Conservation (phyloP, 2,329 filamentous ascomycete genomes). For the Sclerotinia minor region DNA sequence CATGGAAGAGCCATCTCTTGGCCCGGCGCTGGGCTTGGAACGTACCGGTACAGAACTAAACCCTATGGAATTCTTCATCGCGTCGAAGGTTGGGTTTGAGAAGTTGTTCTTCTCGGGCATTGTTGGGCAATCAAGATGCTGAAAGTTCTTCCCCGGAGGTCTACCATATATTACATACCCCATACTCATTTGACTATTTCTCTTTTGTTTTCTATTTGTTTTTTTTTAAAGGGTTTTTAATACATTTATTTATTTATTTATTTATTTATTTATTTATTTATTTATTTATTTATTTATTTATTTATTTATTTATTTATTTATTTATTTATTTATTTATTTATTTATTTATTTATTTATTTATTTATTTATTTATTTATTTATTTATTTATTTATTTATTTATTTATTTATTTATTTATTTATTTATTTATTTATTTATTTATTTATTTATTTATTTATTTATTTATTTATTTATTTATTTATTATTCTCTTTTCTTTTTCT, state of each 20-base stretch:
- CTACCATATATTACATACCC: too few relatives aligned
- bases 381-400: neutral
- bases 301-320: neutral
- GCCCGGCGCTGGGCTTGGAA: neutral
- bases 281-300: neutral
- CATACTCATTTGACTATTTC: constrained; percentile 4
- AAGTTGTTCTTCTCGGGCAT: neutral
- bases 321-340: neutral
- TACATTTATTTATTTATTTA: neutral
- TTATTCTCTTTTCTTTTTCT: too few relatives aligned
- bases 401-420: neutral
- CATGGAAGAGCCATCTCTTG: neutral
- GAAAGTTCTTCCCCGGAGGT: too few relatives aligned
- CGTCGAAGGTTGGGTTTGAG: neutral
- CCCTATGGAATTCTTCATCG: neutral
- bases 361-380: neutral
- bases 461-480: neutral
- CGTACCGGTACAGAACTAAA: neutral
- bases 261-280: neutral
- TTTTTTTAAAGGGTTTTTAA: too few relatives aligned
- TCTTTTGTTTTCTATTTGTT: too few relatives aligned
- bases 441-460: too few relatives aligned
- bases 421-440: too few relatives aligned
- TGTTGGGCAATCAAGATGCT: neutral
- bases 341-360: neutral